Base-by-base conservation (phyloP, 2,329 filamentous ascomycete species). In the Pyrenophora teres region DNA sequence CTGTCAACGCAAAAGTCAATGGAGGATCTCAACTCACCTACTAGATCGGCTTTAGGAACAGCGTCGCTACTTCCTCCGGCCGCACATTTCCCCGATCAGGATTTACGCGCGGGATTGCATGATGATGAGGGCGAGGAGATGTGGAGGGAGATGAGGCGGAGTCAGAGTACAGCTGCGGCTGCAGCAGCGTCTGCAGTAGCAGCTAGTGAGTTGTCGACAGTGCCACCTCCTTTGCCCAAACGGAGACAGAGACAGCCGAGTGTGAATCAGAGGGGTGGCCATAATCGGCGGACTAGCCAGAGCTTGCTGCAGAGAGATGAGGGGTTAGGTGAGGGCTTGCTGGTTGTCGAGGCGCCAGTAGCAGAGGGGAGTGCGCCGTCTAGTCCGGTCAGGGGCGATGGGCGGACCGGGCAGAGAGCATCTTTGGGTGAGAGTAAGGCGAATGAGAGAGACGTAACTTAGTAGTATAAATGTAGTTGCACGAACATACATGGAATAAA, bases 201-300 rank as follows among this genome's bases (percentile, higher is more conserved):
- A 21, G 50, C 52, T 13, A 40, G 40, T 13, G 51, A 54, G 12
- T 19, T 50, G 16, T 27, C 51, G 21, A 54, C 52, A 43, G 49
- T 52, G 40, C 55, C 64, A 15, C 80, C 82, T 3, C 76, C 79
- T 3, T 65, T 85, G 16, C 83, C 85, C 3, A 78, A 76, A 33
- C 59, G 75, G 16, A 65, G 74, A 25, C 75, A 76, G 51, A 71
- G 79, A 25, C 75, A 63, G 16, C 65, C 62, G 1, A 60, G 62
- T 46, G 37, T 61, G 3, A 64, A 52, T 32, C 18, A 54, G 37
- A 48, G 51, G 27, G 10, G 27, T 48, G 50, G 38, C 8, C 54
- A 58, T 33, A 43, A 35, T 19, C 37, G 49, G 21, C 38, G 35
- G 25, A 40, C 40, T 7, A 53, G 49, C 37, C 55, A 43, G 23